phyloP scores from a whole-genome alignment of 73 alveolate species.

The Paraurostyla sp. region DNA sequence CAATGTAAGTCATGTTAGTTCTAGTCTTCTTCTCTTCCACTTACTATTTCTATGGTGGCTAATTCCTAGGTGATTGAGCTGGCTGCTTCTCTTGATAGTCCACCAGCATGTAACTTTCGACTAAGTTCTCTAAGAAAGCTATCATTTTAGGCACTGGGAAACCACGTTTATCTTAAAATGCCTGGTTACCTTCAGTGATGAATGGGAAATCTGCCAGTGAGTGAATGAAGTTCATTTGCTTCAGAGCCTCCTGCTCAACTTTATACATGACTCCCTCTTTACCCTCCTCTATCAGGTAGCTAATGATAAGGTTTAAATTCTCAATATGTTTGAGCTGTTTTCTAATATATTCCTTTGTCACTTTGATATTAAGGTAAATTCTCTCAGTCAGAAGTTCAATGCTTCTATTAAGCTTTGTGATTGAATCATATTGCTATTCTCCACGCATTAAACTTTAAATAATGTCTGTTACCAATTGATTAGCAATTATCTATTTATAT shows the following conservation, averaged over 20 bases:
- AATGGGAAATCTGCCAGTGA: slow-evolving; percentile 67
- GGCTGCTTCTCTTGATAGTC: neutral
- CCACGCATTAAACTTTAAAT: slow-evolving; percentile 17
- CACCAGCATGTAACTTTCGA: slow-evolving; percentile 45
- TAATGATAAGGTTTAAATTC: slow-evolving; percentile 39
- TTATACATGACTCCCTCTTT: slow-evolving; percentile 52
- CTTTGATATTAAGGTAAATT: neutral
- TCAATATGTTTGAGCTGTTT: slow-evolving; percentile 58
- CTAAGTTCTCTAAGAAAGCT: slow-evolving; percentile 32
- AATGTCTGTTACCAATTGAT: neutral
- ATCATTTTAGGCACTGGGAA: slow-evolving; percentile 1
- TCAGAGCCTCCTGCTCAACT: slow-evolving; percentile 66
- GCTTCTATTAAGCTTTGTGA: slow-evolving; percentile 10
- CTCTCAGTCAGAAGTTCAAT: neutral
- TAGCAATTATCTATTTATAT: slow-evolving; percentile 19
- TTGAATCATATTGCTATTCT: neutral
- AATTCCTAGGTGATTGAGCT: too few species aligned
- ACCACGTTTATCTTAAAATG: slow-evolving; percentile 18
- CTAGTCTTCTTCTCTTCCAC: neutral
- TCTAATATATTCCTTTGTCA: slow-evolving; percentile 46
- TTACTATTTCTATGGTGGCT: neutral
- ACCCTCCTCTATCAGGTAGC: slow-evolving; percentile 38
- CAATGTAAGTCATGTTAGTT: neutral
- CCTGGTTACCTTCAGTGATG: slow-evolving; percentile 34
- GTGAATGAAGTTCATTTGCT: slow-evolving; percentile 59